Percentiles rank a stretch among this genome's conserved stretches.
Evolutionary conservation across 129 eudicot species (phyloP).

Genomic region (carrot (Daucus carota)): DH1_v3.0 NC_030382.2:38580001-38580500

Average conservation of each 20-base stretch:
- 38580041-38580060: not conserved
- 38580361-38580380: constrained; percentile 38
- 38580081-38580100: not conserved
- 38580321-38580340: constrained; percentile 88
- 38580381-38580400: constrained; percentile 10
- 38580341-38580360: constrained; percentile 99
- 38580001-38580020: no score
- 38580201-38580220: not conserved
- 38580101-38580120: constrained; percentile 83
- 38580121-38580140: constrained; percentile 74
- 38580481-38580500: not conserved
- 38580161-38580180: constrained; percentile 39
- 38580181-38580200: constrained; percentile 7
- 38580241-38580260: constrained; percentile 67
- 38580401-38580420: not conserved
- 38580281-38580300: constrained; percentile 69
- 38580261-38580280: constrained; percentile 70
- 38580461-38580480: not conserved
- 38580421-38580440: constrained; percentile 19
- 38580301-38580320: constrained; percentile 89
- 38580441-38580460: constrained; percentile 29
- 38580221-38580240: constrained; percentile 3
- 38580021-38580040: no score
- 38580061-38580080: not conserved
- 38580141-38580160: constrained; percentile 54